Base-by-base conservation (phyloP, 371 early-diverging fungal species). In the Dipsacomyces acuminosporus region DNA sequence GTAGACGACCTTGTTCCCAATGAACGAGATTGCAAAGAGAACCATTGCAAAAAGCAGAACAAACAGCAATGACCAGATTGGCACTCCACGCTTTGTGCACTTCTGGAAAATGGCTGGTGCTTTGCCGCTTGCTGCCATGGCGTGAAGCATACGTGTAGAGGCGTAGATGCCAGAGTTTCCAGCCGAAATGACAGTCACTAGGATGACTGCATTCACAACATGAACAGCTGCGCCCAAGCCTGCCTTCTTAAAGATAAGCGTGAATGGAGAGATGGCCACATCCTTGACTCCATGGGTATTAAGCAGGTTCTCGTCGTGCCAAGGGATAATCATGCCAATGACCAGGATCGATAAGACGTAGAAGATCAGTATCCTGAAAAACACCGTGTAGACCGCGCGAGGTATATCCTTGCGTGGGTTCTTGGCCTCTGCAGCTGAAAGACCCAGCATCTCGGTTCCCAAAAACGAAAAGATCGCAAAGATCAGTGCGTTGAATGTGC, bases 381-480 rank as follows among this genome's bases (percentile, higher is more conserved):
- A 82, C 18, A 82, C 78, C 65, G 80, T 80, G 40, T 77, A 76
- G 50, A 79, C 76, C 8, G 85, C 83, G 22, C 75, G 76, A 26
- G 87, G 87, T 0, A 87, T 80, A 51, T 81, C 79, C 53, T 78
- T 76, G 51, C 79, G 78, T 54, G 78, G 85, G 55, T 82, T 83
- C 48, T 78, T 75, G 34, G 78, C 78, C 71, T 84, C 86, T 56
- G 79, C 83, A 18, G 82, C 81, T 14, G 85, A 79, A 51, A 84
- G 72, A 57, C 83, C 84, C 42, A 85, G 78, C 69, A 78, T 72
- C 69, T 82, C 87, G 0, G 87, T 85, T 18, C 91, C 91, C 54
- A 87, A 87, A 77, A 88, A 91, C 14, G 83, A 79, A 72, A 86
- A 91, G 50, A 84, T 85, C 19, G 91, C 88, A 35, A 83, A 76